These are phyloP conservation scores for Calonectria leucothoes DNA, from an alignment of 2,329 filamentous ascomycete genomes.

Conservation along the genomic window DNA sequence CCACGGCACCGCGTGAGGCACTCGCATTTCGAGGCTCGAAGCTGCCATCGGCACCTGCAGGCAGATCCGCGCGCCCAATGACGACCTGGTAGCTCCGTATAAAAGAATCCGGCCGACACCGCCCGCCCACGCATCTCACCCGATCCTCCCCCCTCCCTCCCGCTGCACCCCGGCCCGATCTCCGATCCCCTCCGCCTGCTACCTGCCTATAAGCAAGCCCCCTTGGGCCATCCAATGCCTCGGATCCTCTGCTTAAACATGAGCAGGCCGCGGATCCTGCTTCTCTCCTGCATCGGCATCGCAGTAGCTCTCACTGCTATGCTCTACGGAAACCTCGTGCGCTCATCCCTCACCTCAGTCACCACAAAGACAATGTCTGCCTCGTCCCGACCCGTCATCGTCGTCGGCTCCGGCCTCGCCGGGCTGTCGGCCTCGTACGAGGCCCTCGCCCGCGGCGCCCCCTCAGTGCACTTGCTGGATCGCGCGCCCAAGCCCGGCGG, in stretches of 20 bases:
- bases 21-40: not conserved
- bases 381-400: slow-evolving; percentile 56
- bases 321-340: slow-evolving; percentile 41
- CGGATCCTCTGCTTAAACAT: slow-evolving; percentile 43
- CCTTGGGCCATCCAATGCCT: slow-evolving; percentile 34
- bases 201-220: not conserved
- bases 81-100: slow-evolving; percentile 21
- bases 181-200: slow-evolving; percentile 13
- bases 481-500: slow-evolving; percentile 70
- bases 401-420: slow-evolving; percentile 74
- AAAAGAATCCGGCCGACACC: slow-evolving; percentile 37
- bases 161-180: slow-evolving; percentile 12
- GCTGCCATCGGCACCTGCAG: slow-evolving; percentile 2
- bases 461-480: slow-evolving; percentile 68
- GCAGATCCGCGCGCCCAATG: slow-evolving; percentile 12
- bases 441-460: slow-evolving; percentile 62
- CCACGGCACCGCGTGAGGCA: slow-evolving; percentile 5
- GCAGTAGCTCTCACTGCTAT: slow-evolving; percentile 44
- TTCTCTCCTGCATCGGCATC: slow-evolving; percentile 43
- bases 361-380: slow-evolving; percentile 42
- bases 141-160: slow-evolving; percentile 18
- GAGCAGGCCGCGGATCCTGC: slow-evolving; percentile 41
- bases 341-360: slow-evolving; percentile 33
- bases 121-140: slow-evolving; percentile 16
- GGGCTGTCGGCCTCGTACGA: slow-evolving; percentile 70